Evolutionary conservation across 2,329 filamentous ascomycete genomes (phyloP).

Genomic region (Drechslerella coelobrocha): DNA sequence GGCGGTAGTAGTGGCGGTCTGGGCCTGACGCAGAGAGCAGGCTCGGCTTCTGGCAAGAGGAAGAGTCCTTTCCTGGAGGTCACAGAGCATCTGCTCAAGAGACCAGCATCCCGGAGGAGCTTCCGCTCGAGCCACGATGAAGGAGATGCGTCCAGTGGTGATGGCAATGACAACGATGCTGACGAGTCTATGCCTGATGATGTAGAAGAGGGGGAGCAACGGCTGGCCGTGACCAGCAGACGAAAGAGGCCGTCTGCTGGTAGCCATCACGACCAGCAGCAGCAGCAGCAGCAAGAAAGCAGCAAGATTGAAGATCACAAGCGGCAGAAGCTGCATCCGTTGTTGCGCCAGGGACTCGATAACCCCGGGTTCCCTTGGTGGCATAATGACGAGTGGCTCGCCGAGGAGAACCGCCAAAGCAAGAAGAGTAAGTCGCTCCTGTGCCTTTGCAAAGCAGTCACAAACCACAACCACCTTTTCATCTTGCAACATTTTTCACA

Average conservation of each 20-base stretch:
- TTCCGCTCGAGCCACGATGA: conserved; percentile 21
- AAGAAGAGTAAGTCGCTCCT: conserved; percentile 22
- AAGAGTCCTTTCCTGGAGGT: conserved; percentile 30
- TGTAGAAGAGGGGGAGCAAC: conserved; percentile 5
- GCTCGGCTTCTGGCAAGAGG: conserved; percentile 21
- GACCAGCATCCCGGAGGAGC: conserved; percentile 27
- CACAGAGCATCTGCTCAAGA: conserved; percentile 16
- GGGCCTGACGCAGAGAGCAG: neutral
- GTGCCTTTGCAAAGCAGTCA: neutral
- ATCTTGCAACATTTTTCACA: neutral
- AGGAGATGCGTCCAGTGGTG: conserved; percentile 5
- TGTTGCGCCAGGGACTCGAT: conserved; percentile 37
- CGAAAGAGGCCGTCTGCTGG: conserved; percentile 14
- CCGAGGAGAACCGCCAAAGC: conserved; percentile 1
- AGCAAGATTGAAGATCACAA: neutral
- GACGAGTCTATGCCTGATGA: neutral
- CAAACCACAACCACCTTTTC: neutral
- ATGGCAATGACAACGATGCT: conserved; percentile 2
- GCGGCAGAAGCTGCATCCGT: conserved; percentile 20
- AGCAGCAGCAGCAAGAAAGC: neutral
- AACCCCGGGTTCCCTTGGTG: conserved; percentile 48
- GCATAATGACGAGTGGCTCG: conserved; percentile 32
- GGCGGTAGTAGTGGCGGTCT: neutral
- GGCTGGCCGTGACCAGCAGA: neutral
- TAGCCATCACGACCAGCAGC: neutral